Percentiles rank a stretch among this genome's conserved stretches.
phyloP scores from a whole-genome alignment of 306 rosid genomes.

The Betula pendula region DNA sequence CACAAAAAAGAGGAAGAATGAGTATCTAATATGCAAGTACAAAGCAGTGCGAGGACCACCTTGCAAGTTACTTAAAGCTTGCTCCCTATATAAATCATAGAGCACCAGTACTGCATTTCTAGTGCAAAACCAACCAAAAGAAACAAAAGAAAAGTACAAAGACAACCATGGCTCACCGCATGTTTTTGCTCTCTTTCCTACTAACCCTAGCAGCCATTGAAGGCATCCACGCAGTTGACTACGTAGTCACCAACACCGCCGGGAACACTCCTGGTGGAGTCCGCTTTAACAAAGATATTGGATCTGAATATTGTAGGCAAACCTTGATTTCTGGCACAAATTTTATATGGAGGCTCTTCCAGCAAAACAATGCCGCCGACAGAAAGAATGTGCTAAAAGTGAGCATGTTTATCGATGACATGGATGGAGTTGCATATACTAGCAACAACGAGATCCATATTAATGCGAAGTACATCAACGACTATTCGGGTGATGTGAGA shows the following conservation, averaged over 20 bases:
- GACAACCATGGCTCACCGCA: slow-evolving; percentile 33
- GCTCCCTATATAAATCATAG: background rate
- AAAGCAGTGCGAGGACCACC: background rate
- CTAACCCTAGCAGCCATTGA: slow-evolving; percentile 23
- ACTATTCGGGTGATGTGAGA: slow-evolving; percentile 21
- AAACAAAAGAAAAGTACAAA: background rate
- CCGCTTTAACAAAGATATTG: slow-evolving; percentile 35
- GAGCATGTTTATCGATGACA: slow-evolving; percentile 31
- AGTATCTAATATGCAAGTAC: background rate
- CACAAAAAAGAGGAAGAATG: background rate
- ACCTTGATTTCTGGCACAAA: slow-evolving; percentile 26
- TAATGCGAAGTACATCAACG: slow-evolving; percentile 18
- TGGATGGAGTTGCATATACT: slow-evolving; percentile 30
- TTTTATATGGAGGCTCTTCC: slow-evolving; percentile 35
- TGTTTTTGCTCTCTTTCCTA: slow-evolving; percentile 18
- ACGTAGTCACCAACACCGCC: slow-evolving; percentile 28
- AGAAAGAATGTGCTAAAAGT: slow-evolving; percentile 30
- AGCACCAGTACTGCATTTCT: background rate
- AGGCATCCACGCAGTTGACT: slow-evolving; percentile 20
- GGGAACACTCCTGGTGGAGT: slow-evolving; percentile 22
- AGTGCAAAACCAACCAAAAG: background rate
- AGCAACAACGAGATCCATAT: slow-evolving; percentile 38
- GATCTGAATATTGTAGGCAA: slow-evolving; percentile 32
- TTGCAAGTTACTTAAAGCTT: background rate
- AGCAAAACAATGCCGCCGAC: slow-evolving; percentile 13